A percentile compares a stretch with the other conserved stretches of the same genome.
Evolutionary conservation across 345 rosid genomes (phyloP).

Genomic region (Streptanthus diversifolius): DNA sequence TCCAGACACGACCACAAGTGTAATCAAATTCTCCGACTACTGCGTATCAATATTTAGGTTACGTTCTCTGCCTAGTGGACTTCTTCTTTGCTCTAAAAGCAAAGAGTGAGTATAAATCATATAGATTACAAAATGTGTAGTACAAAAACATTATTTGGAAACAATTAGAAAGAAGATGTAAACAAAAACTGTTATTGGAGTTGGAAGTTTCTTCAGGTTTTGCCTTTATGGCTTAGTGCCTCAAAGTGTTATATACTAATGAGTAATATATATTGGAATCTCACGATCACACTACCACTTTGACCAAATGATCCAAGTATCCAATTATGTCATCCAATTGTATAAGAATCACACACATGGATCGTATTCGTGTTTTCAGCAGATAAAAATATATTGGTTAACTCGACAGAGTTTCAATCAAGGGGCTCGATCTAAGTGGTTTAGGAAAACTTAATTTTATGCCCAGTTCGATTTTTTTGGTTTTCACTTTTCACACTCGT

Average conservation of each 20-base stretch:
- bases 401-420: neutral
- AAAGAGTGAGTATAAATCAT: slow-evolving; percentile 11
- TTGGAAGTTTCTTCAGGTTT: neutral
- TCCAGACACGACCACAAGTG: slow-evolving; percentile 97
- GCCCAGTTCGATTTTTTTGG: too few species aligned
- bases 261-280: slow-evolving; percentile 24
- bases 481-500: too few species aligned
- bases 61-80: slow-evolving; percentile 1
- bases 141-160: slow-evolving; percentile 4
- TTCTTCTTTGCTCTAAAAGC: slow-evolving; percentile 11
- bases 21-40: slow-evolving; percentile 33
- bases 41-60: neutral
- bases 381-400: neutral
- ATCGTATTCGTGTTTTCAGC: neutral
- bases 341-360: neutral
- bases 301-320: slow-evolving; percentile 22
- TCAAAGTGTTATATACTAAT: neutral
- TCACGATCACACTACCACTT: slow-evolving; percentile 2
- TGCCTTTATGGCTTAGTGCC: neutral
- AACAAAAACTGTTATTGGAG: neutral
- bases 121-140: slow-evolving; percentile 15
- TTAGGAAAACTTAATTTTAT: neutral
- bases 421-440: neutral
- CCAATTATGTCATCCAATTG: slow-evolving; percentile 1
- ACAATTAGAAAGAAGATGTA: neutral